Conservation (phyloP, 768 basidiomycete genomes). For the Tylopilus subfusipes region DNA sequence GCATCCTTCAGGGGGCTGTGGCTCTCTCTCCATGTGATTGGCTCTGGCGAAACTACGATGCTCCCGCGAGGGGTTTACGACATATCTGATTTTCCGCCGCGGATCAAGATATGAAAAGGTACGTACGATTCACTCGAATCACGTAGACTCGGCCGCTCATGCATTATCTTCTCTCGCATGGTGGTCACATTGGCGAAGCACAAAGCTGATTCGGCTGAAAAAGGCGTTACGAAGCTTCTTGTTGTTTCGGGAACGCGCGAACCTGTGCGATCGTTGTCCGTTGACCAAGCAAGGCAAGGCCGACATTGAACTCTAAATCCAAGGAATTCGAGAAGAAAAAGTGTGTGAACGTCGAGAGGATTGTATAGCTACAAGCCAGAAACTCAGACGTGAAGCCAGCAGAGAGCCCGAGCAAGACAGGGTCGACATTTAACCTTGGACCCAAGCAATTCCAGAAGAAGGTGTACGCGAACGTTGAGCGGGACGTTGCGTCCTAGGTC, state of each 20-base stretch:
- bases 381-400: not conserved
- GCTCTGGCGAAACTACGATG: not conserved
- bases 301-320: not conserved
- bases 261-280: not conserved
- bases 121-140: not conserved
- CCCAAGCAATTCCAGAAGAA: not conserved
- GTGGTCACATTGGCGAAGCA: not conserved
- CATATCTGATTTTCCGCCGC: not conserved
- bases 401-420: not conserved
- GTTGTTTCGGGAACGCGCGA: not conserved
- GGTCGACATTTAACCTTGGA: not conserved
- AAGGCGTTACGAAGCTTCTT: not conserved
- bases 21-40: too few species aligned
- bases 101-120: not conserved
- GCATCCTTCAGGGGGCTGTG: too few species aligned
- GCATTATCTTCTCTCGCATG: not conserved
- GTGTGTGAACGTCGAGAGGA: not conserved
- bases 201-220: too few species aligned
- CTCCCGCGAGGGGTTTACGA: not conserved
- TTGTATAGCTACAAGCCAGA: too few species aligned
- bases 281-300: not conserved
- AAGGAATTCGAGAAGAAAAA: not conserved
- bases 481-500: not conserved
- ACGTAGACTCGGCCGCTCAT: not conserved
- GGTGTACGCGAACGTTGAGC: not conserved